These are phyloP conservation scores for Biscogniauxia sp. DNA, from an alignment of 2,329 filamentous ascomycete genomes.

Conservation along the genomic window DNA sequence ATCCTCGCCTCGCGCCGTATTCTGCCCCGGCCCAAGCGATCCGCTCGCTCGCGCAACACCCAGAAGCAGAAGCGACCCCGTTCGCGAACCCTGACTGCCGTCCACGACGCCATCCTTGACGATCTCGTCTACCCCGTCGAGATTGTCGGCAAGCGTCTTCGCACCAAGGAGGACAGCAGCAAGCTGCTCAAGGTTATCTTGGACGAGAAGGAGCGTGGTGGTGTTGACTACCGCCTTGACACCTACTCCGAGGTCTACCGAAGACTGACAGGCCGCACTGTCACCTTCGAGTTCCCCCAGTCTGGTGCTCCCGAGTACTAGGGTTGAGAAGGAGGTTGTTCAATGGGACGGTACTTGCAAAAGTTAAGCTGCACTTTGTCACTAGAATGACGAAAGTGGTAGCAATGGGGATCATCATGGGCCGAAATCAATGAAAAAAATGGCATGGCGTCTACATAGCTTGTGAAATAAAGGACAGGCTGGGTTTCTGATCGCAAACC, in stretches of 20 bases:
- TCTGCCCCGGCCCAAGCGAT: conserved; percentile 96
- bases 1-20: conserved; percentile 99
- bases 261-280: conserved; percentile 91
- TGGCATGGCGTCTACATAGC: conserved; percentile 53
- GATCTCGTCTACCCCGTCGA: conserved; percentile 99
- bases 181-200: conserved; percentile 99
- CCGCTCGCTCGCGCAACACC: conserved; percentile 90
- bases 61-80: conserved; percentile 99
- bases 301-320: conserved; percentile 77
- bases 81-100: conserved; percentile 94
- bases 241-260: conserved; percentile 99
- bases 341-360: conserved; percentile 24
- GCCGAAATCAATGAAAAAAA: conserved; percentile 26
- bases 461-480: conserved; percentile 43
- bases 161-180: conserved; percentile 98
- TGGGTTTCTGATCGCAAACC: conserved; percentile 28
- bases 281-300: conserved; percentile 98
- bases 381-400: conserved; percentile 27
- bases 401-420: conserved; percentile 24
- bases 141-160: conserved; percentile 98
- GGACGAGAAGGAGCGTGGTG: conserved; percentile 99
- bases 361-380: conserved; percentile 18
- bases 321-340: conserved; percentile 36
- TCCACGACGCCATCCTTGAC: conserved; percentile 96
- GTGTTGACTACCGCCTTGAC: conserved; percentile 99